Evolutionary conservation across 2,329 filamentous ascomycete species (phyloP).

Genomic region (Fusarium humuli): DNA sequence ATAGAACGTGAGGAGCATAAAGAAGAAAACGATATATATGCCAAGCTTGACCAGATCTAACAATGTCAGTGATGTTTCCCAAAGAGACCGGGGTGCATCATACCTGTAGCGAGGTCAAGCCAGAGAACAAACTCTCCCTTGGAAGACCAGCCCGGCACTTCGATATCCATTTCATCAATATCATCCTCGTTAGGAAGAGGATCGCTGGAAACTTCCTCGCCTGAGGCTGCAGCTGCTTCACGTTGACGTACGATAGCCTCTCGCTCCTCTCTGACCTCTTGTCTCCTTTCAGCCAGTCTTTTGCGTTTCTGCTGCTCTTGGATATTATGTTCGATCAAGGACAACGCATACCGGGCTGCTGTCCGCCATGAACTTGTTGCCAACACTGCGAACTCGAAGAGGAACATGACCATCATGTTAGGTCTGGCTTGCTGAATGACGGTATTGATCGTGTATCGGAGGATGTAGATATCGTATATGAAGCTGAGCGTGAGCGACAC

Average conservation of each 20-base stretch:
- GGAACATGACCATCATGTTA: constrained; percentile 99
- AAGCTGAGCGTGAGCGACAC: constrained; percentile 83
- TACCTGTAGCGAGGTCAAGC: constrained; percentile 85
- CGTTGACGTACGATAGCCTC: constrained; percentile 63
- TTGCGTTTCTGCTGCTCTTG: constrained; percentile 78
- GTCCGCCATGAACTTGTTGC: constrained; percentile 85
- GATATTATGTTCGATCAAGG: constrained; percentile 80
- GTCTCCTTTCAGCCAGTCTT: constrained; percentile 74
- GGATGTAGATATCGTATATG: constrained; percentile 81
- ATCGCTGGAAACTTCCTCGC: constrained; percentile 67
- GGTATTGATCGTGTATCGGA: constrained; percentile 82
- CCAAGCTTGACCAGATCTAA: constrained; percentile 89
- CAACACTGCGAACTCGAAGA: constrained; percentile 95
- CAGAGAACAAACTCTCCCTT: constrained; percentile 94
- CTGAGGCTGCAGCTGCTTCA: constrained; percentile 61
- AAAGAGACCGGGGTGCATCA: constrained; percentile 43
- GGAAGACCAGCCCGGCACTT: constrained; percentile 95
- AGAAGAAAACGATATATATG: constrained; percentile 92
- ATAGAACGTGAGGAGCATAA: constrained; percentile 92
- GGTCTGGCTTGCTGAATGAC: constrained; percentile 90
- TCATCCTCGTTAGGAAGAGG: constrained; percentile 75
- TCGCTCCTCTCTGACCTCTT: constrained; percentile 72
- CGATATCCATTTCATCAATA: constrained; percentile 92
- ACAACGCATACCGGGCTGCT: constrained; percentile 80
- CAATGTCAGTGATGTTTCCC: constrained; percentile 29